Evolutionary conservation across 2,329 filamentous ascomycete species (phyloP), one percentile per base, ranked within the genome.

Genomic region (Verticillium klebahnii): DNA sequence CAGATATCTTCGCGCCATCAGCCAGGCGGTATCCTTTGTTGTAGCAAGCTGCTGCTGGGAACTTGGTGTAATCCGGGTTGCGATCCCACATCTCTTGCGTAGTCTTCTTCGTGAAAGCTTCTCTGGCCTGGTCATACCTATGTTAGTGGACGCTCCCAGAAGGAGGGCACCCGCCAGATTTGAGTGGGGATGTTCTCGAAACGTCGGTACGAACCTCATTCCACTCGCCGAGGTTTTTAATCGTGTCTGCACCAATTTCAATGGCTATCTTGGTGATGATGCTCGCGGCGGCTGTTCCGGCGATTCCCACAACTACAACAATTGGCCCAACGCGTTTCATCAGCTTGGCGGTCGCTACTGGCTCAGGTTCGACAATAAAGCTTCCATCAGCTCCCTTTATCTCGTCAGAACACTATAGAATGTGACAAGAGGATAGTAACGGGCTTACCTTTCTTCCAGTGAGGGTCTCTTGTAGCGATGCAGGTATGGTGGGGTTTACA

Each of bases 21-120:
- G 58, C n/a, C 8, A 67, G 54, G n/a, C 15, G 25, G 45, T 67
- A 67, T 7, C 50, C 66, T 59, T 64, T 64, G 62, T 67, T 67
- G 36, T 67, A 66, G 62, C 66, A 67, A 58, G 61, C 15, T 12
- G 60, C 65, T 14, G 65, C 66, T 0, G 62, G 61, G 57, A 58
- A 64, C 37, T 62, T 61, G 1, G 15, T n/a, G 19, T 37, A 36
- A 60, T 67, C 59, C 9, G 65, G 63, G 61, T 67, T 67, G 29
- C 39, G 58, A 4, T 61, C 60, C 66, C 62, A 64, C 66, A 67
- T 67, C 57, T 62, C 60, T 40, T 58, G 40, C 2, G 61, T 61
- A 3, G 65, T 66, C 23, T 59, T 60, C 61, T 65, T 64, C 29
- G 66, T 64, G 61, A 67, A 67, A 11, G 62, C 60, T 62, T 67